Percentiles rank a stretch among this genome's conserved stretches.
These are phyloP conservation scores for Cryphonectria parasitica DNA, from an alignment of 2,329 filamentous ascomycete species.

Conservation along the genomic window DNA sequence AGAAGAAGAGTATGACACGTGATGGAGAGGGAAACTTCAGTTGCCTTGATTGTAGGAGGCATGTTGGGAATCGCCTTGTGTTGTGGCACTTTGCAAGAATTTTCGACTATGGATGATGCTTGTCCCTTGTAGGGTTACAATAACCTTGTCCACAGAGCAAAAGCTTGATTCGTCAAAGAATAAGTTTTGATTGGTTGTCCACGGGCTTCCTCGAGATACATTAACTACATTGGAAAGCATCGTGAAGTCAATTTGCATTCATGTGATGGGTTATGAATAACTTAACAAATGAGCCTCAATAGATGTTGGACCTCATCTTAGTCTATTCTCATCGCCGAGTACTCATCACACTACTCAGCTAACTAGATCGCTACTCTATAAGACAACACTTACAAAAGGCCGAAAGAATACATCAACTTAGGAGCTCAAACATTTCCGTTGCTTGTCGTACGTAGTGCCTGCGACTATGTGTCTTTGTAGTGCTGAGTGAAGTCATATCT, in stretches of 20 bases:
- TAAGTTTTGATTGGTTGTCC: no score
- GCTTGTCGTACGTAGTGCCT: background rate
- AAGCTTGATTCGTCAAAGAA: no score
- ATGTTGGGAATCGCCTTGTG: background rate
- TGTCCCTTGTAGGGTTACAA: no score
- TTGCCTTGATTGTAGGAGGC: no score
- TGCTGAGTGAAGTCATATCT: constrained; percentile 51
- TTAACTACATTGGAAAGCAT: no score
- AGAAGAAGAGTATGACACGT: background rate
- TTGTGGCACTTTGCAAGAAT: background rate
- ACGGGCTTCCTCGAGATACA: no score
- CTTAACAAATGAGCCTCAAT: background rate
- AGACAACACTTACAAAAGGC: background rate
- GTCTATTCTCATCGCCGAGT: background rate
- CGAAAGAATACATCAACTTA: background rate
- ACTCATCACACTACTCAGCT: background rate
- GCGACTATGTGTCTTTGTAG: constrained; percentile 38
- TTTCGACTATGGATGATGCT: background rate
- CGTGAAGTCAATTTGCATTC: no score
- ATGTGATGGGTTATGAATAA: no score
- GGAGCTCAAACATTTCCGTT: background rate
- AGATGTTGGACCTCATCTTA: background rate
- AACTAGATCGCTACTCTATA: background rate
- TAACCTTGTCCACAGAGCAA: no score
- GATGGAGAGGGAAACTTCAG: no score